Evolutionary conservation across 2,329 filamentous ascomycete species (phyloP).

Genomic region (Cladophialophora immunda): DNA sequence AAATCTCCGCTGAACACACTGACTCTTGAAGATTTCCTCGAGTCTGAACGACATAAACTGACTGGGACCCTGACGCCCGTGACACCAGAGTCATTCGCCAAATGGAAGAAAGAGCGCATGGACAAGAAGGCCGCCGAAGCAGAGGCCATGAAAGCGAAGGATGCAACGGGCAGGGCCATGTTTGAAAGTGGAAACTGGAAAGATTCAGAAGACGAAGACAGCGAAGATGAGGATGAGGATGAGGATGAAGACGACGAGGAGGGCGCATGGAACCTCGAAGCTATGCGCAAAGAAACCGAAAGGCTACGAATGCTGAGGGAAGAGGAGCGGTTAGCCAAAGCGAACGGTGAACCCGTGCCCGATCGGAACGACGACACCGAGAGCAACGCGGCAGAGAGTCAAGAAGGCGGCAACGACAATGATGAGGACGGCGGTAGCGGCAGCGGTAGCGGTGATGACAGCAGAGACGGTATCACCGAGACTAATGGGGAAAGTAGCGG

Average conservation of each 20-base stretch:
- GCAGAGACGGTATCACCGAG: neutral
- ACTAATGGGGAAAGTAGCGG: conserved; percentile 26
- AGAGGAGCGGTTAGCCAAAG: conserved; percentile 68
- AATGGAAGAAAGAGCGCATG: conserved; percentile 95
- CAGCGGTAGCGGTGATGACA: conserved; percentile 15
- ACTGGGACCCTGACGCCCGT: conserved; percentile 92
- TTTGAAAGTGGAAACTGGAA: conserved; percentile 98
- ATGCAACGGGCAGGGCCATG: conserved; percentile 91
- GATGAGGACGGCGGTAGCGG: conserved; percentile 29
- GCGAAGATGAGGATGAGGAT: conserved; percentile 69
- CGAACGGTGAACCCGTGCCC: conserved; percentile 43
- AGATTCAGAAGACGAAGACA: conserved; percentile 69
- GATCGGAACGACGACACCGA: conserved; percentile 31
- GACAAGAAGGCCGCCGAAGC: conserved; percentile 97
- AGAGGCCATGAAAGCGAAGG: conserved; percentile 87
- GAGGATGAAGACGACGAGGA: conserved; percentile 61
- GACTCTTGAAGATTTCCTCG: conserved; percentile 95
- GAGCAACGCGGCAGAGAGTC: conserved; percentile 23
- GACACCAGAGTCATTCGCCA: conserved; percentile 88
- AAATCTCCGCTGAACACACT: conserved; percentile 94
- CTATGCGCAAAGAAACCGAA: conserved; percentile 85
- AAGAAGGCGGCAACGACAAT: conserved; percentile 28
- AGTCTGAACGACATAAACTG: conserved; percentile 94
- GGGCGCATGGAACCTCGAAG: conserved; percentile 78
- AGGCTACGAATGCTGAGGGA: conserved; percentile 77